Conservation (phyloP, 1,284 basidiomycete genomes). For the Boletellus dicymbophilus region DNA sequence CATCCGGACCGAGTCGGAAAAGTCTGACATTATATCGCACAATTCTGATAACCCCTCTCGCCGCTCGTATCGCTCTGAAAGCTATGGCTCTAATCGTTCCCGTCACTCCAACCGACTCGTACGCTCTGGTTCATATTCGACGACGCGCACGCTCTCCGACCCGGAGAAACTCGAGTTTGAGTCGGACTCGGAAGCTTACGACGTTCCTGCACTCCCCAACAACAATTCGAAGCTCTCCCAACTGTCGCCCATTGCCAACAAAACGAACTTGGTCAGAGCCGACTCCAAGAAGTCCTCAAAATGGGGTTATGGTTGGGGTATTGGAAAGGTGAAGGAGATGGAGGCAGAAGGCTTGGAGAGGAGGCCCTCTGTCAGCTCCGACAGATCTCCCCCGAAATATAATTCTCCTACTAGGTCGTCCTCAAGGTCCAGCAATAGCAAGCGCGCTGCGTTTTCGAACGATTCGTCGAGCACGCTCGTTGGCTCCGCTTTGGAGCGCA, state of each 20-base stretch:
- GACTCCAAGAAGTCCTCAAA: conserved; percentile 53
- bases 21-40: conserved; percentile 30
- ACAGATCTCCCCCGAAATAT: conserved; percentile 38
- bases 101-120: conserved; percentile 28
- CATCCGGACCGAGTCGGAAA: conserved; percentile 34
- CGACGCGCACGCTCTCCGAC: conserved; percentile 30
- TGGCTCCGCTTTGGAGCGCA: conserved; percentile 68
- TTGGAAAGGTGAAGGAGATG: conserved; percentile 59
- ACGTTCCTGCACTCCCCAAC: conserved; percentile 29
- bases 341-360: conserved; percentile 43
- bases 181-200: conserved; percentile 60
- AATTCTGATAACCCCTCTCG: conserved; percentile 31
- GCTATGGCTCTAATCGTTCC: conserved; percentile 22
- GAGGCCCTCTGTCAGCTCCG: conserved; percentile 41
- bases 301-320: conserved; percentile 72
- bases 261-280: conserved; percentile 44
- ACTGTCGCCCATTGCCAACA: conserved; percentile 35
- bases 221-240: conserved; percentile 28
- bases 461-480: conserved; percentile 73
- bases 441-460: conserved; percentile 50
- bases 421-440: conserved; percentile 40
- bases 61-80: conserved; percentile 26
- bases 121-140: conserved; percentile 35
- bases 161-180: conserved; percentile 51
- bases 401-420: conserved; percentile 39